Evolutionary conservation across 2,329 filamentous ascomycete species (phyloP).

Genomic region (Phyllosticta citribraziliensis): DNA sequence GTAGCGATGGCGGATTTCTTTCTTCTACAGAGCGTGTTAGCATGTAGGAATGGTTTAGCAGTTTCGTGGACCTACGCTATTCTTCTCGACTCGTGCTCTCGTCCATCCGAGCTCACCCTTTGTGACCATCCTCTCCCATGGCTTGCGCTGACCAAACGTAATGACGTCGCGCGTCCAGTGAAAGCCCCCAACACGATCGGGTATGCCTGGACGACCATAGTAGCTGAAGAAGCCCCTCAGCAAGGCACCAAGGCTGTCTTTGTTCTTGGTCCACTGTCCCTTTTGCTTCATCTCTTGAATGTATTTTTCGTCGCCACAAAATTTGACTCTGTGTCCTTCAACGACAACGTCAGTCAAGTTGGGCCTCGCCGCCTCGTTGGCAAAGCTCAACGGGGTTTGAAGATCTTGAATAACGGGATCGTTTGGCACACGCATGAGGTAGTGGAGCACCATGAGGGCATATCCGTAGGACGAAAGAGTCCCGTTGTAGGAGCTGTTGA

Average conservation of each 20-base stretch:
- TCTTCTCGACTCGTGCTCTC: conserved; percentile 60
- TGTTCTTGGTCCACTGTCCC: conserved; percentile 57
- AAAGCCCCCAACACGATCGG: conserved; percentile 48
- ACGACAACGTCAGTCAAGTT: conserved; percentile 34
- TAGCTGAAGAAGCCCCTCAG: conserved; percentile 84
- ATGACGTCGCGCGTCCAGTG: conserved; percentile 74
- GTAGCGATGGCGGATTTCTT: conserved; percentile 69
- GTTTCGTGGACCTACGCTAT: conserved; percentile 19
- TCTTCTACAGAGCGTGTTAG: conserved; percentile 24
- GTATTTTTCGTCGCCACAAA: conserved; percentile 65
- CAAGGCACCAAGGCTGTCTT: conserved; percentile 58
- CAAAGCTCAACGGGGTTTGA: conserved; percentile 38
- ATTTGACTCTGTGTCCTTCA: conserved; percentile 61
- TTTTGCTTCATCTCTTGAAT: conserved; percentile 52
- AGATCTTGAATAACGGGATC: conserved; percentile 82
- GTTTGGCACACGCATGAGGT: conserved; percentile 69
- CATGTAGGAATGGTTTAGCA: conserved; percentile 4
- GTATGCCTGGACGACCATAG: conserved; percentile 52
- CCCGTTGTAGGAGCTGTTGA: conserved; percentile 79
- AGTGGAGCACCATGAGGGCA: conserved; percentile 86
- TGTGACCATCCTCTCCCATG: conserved; percentile 52
- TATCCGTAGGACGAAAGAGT: conserved; percentile 87
- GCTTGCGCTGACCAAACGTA: conserved; percentile 54
- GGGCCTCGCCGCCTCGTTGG: not conserved
- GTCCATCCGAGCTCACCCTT: conserved; percentile 82